Base-by-base conservation (phyloP, 805 yeast genomes). In the baker's yeast (Saccharomyces cerevisiae) region DNA sequence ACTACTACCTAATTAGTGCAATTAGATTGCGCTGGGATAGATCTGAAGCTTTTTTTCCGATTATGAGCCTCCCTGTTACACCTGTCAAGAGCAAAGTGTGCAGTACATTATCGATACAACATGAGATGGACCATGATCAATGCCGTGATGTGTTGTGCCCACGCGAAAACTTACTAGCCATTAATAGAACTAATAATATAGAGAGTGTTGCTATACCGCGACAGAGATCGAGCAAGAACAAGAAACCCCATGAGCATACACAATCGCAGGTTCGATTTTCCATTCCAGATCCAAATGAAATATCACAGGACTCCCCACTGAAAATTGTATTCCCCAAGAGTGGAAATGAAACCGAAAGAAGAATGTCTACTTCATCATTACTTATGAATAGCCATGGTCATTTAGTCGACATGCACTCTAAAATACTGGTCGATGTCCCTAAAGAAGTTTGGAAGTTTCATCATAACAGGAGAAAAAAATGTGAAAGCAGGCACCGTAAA, bases 201-300 rank as follows among this genome's bases (percentile, higher is more conserved):
- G 22, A 36, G 8, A 3, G 1, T 17, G 11, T 4, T 36, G 11
- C 43, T 9, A 17, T 36, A 36, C 43, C 43, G 43, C 43, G 43
- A 10, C 43, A 17, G 13, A 9, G 13, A 8, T 4, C 21, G 21
- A n/a, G 21, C 41, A 32, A 32, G 21, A 32, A 32, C 22, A 36
- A 36, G 43, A 36, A 36, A 36, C 43, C 24, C 4, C 22, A 36
- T n/a, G 43, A 36, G 4, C 22, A 49, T 21, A 57, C 60, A 9
- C 59, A 55, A 50, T 60, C 67, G 10, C 70, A 68, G 51, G 71
- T 68, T 6, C 57, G 71, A 50, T 68, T 68, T 49, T 67, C 70
- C 6, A 56, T 68, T 4, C 71, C 69, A 10, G 61, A 58, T 41
- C 41, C 56, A 10, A 53, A 51, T 30, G 46, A 47, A 10, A 22